A percentile compares a stretch with the other conserved stretches of the same genome.
Conservation (phyloP, 2,329 filamentous ascomycete species). For the Rhinocladiella mackenziei region DNA sequence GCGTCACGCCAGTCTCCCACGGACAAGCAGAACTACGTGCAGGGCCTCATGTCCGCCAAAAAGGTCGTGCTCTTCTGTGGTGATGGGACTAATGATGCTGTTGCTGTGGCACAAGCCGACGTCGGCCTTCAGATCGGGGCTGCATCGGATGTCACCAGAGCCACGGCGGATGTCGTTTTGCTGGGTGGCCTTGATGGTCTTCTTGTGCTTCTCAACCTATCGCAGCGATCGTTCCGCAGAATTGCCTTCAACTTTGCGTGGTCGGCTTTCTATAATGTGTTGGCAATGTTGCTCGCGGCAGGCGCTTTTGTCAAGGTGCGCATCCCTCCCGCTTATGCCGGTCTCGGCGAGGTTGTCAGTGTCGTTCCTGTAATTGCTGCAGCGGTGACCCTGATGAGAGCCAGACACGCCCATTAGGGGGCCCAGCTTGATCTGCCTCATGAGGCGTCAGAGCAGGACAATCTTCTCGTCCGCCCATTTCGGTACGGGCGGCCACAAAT, state of each 20-base stretch:
- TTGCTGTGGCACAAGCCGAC: constrained; percentile 65
- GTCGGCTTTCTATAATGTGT: constrained; percentile 66
- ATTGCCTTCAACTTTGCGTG: constrained; percentile 66
- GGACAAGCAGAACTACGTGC: constrained; percentile 50
- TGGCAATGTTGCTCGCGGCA: constrained; percentile 63
- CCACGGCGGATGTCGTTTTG: constrained; percentile 66
- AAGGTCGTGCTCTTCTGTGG: constrained; percentile 71
- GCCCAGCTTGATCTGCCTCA: too few species aligned
- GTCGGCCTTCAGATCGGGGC: constrained; percentile 67
- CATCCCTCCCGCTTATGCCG: constrained; percentile 62
- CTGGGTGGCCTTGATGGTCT: constrained; percentile 57
- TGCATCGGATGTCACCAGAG: constrained; percentile 59
- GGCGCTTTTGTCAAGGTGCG: constrained; percentile 60
- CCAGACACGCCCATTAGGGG: too few species aligned
- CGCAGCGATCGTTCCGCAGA: constrained; percentile 41
- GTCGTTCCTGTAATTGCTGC: constrained; percentile 61
- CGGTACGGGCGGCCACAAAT: too few species aligned
- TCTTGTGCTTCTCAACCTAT: constrained; percentile 55
- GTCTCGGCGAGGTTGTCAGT: constrained; percentile 69
- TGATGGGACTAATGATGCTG: constrained; percentile 75
- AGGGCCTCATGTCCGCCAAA: too few species aligned
- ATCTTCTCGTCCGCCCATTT: too few species aligned
- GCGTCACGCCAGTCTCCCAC: constrained; percentile 49
- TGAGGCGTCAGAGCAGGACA: too few species aligned
- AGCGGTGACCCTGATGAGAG: too few species aligned